Percentiles rank a stretch among this genome's conserved stretches.
Evolutionary conservation across 306 rosid species (phyloP).

Genomic region (Dryas drummondii): DNA sequence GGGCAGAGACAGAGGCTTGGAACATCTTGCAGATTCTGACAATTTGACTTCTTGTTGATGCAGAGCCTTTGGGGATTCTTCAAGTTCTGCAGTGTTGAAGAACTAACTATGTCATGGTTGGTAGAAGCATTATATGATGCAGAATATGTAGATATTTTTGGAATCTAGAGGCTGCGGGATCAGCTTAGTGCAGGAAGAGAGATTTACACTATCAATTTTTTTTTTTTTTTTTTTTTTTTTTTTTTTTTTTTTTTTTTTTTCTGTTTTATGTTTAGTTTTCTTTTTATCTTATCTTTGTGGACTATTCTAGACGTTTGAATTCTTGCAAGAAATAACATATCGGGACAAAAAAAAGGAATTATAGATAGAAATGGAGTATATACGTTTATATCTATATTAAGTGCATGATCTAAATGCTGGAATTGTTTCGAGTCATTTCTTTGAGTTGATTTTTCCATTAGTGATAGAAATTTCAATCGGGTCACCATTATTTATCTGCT

Average conservation of each 20-base stretch:
- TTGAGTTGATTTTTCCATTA: not conserved
- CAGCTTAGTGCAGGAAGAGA: no score
- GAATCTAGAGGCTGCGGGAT: not conserved
- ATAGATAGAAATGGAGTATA: not conserved
- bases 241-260: no score
- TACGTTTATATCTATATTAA: not conserved
- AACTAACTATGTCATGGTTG: not conserved
- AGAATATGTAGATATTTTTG: not conserved
- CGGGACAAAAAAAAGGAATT: not conserved
- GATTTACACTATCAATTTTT: no score
- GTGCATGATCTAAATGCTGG: not conserved
- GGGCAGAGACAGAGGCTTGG: constrained; percentile 65
- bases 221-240: no score
- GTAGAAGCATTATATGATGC: not conserved
- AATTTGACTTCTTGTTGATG: not conserved
- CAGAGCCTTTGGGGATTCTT: not conserved
- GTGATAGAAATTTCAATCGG: no score
- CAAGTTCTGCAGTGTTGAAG: not conserved
- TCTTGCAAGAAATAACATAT: not conserved
- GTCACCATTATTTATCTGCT: no score
- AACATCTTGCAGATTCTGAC: constrained; percentile 64
- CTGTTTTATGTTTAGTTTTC: not conserved
- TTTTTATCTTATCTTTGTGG: not conserved
- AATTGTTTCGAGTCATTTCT: not conserved
- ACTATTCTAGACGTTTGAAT: not conserved